phyloP scores from a whole-genome alignment of 2,329 filamentous ascomycete species.

The Ilyonectria mors-panacis region DNA sequence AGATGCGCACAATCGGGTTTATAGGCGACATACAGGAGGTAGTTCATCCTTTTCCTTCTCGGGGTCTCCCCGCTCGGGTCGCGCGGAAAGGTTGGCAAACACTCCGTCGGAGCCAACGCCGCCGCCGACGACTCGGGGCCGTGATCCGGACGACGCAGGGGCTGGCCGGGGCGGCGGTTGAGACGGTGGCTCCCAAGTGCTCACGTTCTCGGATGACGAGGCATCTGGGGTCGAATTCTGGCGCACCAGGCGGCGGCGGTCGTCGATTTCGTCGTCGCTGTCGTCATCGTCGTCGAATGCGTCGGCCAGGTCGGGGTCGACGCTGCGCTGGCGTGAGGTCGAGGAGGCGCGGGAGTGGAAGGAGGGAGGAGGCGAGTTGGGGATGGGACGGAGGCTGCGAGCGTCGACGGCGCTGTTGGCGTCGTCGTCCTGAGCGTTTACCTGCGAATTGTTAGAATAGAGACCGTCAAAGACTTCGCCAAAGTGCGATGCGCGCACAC shows the following conservation, averaged over 20 bases:
- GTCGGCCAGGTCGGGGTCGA: conserved; percentile 89
- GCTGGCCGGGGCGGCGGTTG: conserved; percentile 34
- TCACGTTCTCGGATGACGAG: conserved; percentile 39
- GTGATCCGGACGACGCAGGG: conserved; percentile 54
- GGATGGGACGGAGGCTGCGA: conserved; percentile 58
- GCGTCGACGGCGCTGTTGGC: conserved; percentile 50
- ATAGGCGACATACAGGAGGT: conserved; percentile 81
- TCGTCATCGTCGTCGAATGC: conserved; percentile 90
- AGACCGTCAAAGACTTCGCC: background rate
- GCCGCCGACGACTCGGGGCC: conserved; percentile 74
- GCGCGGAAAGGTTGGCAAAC: conserved; percentile 94
- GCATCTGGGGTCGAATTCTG: conserved; percentile 62
- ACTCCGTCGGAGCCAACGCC: conserved; percentile 92
- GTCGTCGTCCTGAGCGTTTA: conserved; percentile 72
- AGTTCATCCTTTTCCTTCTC: conserved; percentile 88
- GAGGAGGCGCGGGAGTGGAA: conserved; percentile 87
- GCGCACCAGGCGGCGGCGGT: conserved; percentile 89
- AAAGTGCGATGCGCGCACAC: conserved; percentile 38
- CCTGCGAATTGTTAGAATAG: conserved; percentile 55
- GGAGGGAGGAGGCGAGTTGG: conserved; percentile 81
- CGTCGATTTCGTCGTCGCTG: conserved; percentile 80
- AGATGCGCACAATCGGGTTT: background rate
- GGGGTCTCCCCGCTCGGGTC: conserved; percentile 84
- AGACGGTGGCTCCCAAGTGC: conserved; percentile 34
- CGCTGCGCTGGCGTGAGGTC: conserved; percentile 60